Conservation (phyloP, 2,329 filamentous ascomycete species). For the Penicillium vulpinum region DNA sequence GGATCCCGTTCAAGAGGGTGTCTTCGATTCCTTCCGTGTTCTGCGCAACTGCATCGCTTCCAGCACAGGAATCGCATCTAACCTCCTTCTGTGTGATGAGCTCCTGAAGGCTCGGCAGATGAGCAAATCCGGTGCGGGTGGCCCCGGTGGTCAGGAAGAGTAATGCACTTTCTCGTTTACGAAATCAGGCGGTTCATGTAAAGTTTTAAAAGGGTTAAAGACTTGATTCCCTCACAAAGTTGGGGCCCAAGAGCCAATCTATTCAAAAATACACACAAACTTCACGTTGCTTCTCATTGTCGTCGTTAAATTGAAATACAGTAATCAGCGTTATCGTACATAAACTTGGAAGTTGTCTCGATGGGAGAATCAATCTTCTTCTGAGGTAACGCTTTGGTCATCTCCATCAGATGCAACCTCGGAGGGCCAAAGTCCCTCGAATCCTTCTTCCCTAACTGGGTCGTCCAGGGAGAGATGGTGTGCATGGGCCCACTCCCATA, state of each 20-base stretch:
- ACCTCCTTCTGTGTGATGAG: slow-evolving; percentile 93
- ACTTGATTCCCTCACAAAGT: slow-evolving; percentile 15
- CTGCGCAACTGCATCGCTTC: slow-evolving; percentile 91
- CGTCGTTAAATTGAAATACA: slow-evolving; percentile 4
- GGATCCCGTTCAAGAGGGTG: slow-evolving; percentile 88
- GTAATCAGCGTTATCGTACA: slow-evolving; percentile 14
- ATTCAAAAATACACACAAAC: slow-evolving; percentile 20
- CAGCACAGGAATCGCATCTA: slow-evolving; percentile 91
- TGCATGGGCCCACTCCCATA: slow-evolving; percentile 66
- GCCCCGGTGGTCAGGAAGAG: slow-evolving; percentile 46
- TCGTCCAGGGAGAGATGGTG: slow-evolving; percentile 64
- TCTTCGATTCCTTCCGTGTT: slow-evolving; percentile 96
- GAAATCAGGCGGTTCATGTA: slow-evolving; percentile 24
- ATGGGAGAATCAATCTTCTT: slow-evolving; percentile 14
- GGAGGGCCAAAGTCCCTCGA: slow-evolving; percentile 66
- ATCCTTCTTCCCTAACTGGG: slow-evolving; percentile 72
- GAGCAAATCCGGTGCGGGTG: slow-evolving; percentile 53
- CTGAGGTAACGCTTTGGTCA: slow-evolving; percentile 21
- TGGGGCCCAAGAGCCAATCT: slow-evolving; percentile 10
- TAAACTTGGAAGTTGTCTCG: not conserved
- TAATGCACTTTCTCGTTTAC: slow-evolving; percentile 31
- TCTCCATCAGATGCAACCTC: slow-evolving; percentile 33
- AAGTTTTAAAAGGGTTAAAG: slow-evolving; percentile 22
- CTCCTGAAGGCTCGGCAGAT: slow-evolving; percentile 97
- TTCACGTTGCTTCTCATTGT: slow-evolving; percentile 11